phyloP scores from a whole-genome alignment of 768 basidiomycete species.

The Rossbeevera mucosa region DNA sequence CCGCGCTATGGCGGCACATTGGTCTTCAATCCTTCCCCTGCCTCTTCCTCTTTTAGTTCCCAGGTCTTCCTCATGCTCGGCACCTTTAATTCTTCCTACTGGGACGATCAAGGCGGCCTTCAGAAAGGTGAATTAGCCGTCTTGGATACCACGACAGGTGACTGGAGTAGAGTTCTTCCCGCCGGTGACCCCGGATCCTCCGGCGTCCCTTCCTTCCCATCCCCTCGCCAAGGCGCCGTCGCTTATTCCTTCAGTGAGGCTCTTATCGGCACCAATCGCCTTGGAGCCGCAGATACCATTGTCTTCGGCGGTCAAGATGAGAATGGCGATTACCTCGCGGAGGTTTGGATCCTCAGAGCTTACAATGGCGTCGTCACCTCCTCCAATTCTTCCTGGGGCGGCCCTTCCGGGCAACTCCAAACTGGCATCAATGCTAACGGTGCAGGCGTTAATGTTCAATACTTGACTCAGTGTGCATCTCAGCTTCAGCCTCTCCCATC shows the following conservation, averaged over 20 bases:
- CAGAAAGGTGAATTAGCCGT: constrained; percentile 71
- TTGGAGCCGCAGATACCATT: constrained; percentile 58
- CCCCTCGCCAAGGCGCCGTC: constrained; percentile 66
- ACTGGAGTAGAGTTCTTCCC: constrained; percentile 71
- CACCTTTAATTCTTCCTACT: constrained; percentile 55
- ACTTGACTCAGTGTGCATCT: constrained; percentile 57
- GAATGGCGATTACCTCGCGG: constrained; percentile 61
- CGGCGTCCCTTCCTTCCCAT: constrained; percentile 50
- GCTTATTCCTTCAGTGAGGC: constrained; percentile 50
- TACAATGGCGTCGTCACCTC: constrained; percentile 60
- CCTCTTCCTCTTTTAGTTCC: constrained; percentile 49
- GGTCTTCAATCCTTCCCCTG: constrained; percentile 45
- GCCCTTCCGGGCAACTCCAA: constrained; percentile 56
- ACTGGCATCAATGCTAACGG: constrained; percentile 64
- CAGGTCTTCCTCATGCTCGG: constrained; percentile 73
- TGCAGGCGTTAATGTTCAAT: constrained; percentile 58
- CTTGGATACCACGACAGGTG: constrained; percentile 53
- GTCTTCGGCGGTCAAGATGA: constrained; percentile 76
- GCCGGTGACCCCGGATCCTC: constrained; percentile 60
- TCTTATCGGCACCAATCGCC: constrained; percentile 53
- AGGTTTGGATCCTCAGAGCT: constrained; percentile 74
- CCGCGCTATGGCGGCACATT: constrained; percentile 58
- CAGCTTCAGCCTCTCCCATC: constrained; percentile 25
- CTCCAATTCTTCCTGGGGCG: constrained; percentile 61
- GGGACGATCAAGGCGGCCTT: constrained; percentile 62